Evolutionary conservation across 1,284 basidiomycete species (phyloP), one percentile per base, ranked within the genome.

Genomic region (Coriolopsis trogii): DNA sequence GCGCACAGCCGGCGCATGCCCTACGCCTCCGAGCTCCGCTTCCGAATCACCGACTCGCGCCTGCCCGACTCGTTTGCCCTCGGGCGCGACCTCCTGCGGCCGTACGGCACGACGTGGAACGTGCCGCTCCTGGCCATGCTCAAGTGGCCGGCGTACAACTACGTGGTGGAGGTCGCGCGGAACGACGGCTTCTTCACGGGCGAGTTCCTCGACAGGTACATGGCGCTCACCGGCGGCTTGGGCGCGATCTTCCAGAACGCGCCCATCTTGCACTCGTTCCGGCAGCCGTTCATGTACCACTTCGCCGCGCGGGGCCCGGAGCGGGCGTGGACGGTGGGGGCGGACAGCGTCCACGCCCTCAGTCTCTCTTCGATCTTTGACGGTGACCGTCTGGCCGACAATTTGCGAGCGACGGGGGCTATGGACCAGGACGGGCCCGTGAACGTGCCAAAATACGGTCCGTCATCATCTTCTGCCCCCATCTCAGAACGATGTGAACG

Each of bases 41-140:
- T 51, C 42, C 42, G 43, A 15, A 21, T 51, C 28, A 51, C 49
- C 13, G 20, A 25, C 2, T 25, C 20, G 18, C 13, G 13, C n/a
- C 9, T 24, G 13, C 49, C 49, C 23, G 29, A 18, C 13, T 16
- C 23, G 20, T 51, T 51, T 20, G 37, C 49, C 7, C 10, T 15
- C 26, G 49, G 49, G 15, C 23, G 21, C 29, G 49, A 51, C 34
- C 36, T 51, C 8, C 18, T 30, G 24, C 23, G 13, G n/a, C 8
- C 24, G 16, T 23, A 21, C 26, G 49, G 49, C 24, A 16, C 46
- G 2, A 23, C 29, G 16, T 51, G 49, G 49, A 28, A 23, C 4
- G 16, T 51, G n/a, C 34, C 13, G 16, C 21, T 45, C 33, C 24
- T 46, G 28, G 25, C 29, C 6, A 41, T 41, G 39, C 5, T 28